Base-by-base conservation (phyloP, 2,329 filamentous ascomycete genomes). In the Pseudogymnoascus sp. region DNA sequence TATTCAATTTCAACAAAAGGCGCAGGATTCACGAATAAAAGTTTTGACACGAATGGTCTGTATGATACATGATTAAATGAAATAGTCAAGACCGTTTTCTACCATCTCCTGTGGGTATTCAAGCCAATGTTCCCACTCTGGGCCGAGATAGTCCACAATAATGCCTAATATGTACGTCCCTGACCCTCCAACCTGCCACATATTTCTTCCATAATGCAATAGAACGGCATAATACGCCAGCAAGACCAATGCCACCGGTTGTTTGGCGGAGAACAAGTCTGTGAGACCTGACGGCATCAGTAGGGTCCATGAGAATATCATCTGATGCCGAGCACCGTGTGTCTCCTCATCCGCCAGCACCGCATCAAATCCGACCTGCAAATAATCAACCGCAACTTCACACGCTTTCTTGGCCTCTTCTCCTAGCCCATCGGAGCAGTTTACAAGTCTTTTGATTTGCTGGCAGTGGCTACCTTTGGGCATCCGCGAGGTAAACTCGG, bases 141-240 rank as follows among this genome's bases (percentile, higher is more conserved):
- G 12, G 15, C 59, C 43, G 35, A 60, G 43, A 60, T 60, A 37
- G 9, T 57, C 43, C 14, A 35, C 39, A 58, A 60, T 35, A 18
- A 58, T 14, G n/a, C 39, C 8, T 30, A 60, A 58, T 30, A 60
- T 58, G 3, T n/a, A 22, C 12, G 30, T 50, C 6, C 53, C 53
- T 12, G 67, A 61, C 22, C 65, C 67, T 11, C 66, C 64, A n/a
- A 73, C 64, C 58, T 70, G 69, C 71, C 71, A 73, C 41, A 71
- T 22, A 12, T 62, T 35, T 35, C 63, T 61, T 14, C 63, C 67
- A 25, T 68, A 60, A 58, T 72, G 68, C 14, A 72, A 64, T 20
- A 72, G 64, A 15, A 68, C 62, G 0, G 67, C 64, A 41, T 72
- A 71, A 62, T 71, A 68, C 4, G 66, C 68, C 18, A 72, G 61